A percentile compares a stretch with the other conserved stretches of the same genome.
Conservation (phyloP, 257 asterid species). For the Jaltomata sinuosa region DNA sequence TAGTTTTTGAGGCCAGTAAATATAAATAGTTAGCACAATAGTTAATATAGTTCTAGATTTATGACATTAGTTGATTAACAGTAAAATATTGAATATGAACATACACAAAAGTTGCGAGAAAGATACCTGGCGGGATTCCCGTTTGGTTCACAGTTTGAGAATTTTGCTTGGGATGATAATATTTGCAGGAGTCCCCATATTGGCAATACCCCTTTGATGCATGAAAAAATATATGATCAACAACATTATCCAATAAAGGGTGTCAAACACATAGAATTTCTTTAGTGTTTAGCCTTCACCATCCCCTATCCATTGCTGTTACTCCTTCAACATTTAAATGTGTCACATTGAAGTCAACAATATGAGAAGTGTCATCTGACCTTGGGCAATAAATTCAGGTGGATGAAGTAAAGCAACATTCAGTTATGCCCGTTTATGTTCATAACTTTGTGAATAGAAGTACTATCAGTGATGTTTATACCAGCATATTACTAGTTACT, state of each 20-base stretch:
- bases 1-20: background rate
- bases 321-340: background rate
- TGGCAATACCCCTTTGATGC: constrained; percentile 68
- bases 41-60: background rate
- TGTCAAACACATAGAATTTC: background rate
- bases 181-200: constrained; percentile 75
- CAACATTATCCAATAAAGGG: background rate
- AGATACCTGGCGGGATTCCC: constrained; percentile 40
- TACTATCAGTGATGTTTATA: background rate
- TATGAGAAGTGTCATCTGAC: background rate
- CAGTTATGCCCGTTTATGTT: background rate
- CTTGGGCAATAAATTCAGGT: background rate
- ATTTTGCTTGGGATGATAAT: constrained; percentile 70
- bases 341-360: background rate
- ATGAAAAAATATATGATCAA: background rate
- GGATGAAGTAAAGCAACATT: background rate
- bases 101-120: background rate
- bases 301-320: background rate
- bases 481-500: background rate
- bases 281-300: background rate
- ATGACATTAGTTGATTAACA: background rate
- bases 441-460: background rate
- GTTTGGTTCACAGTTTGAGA: constrained; percentile 17
- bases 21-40: background rate
- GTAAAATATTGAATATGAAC: background rate